Evolutionary conservation across 495 filamentous ascomycete species (phyloP).

Genomic region (Cercophora sp.): DNA sequence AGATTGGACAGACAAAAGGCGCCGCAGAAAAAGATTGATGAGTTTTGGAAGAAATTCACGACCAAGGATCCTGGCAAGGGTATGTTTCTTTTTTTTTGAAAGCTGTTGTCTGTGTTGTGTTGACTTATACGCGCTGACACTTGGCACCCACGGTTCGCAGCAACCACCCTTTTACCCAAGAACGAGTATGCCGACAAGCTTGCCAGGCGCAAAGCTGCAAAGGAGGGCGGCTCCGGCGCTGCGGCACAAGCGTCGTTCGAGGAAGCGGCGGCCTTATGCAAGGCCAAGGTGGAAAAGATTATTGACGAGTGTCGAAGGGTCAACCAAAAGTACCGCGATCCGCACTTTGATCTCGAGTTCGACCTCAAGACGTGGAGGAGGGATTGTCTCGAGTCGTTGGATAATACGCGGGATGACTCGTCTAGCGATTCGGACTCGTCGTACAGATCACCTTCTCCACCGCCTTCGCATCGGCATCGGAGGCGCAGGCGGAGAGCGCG

Average conservation of each 20-base stretch:
- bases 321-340: constrained; percentile 88
- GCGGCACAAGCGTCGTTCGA: constrained; percentile 62
- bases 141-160: constrained; percentile 31
- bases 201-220: constrained; percentile 52
- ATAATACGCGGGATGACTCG: constrained; percentile 21
- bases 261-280: constrained; percentile 66
- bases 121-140: not conserved
- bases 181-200: constrained; percentile 67
- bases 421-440: constrained; percentile 9
- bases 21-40: constrained; percentile 68
- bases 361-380: constrained; percentile 62
- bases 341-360: constrained; percentile 81
- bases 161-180: constrained; percentile 68
- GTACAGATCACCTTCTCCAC: not conserved
- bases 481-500: not conserved
- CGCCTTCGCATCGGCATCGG: not conserved
- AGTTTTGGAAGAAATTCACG: constrained; percentile 77
- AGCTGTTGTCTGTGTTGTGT: constrained; percentile 2
- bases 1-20: constrained; percentile 43
- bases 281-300: constrained; percentile 73
- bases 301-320: constrained; percentile 74
- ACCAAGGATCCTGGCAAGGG: constrained; percentile 57
- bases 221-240: constrained; percentile 22
- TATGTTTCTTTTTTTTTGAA: constrained; percentile 15
- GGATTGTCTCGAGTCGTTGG: constrained; percentile 62